Conservation (phyloP, 352 stramenopile genomes). For the Globisporangium mamillatum region DNA sequence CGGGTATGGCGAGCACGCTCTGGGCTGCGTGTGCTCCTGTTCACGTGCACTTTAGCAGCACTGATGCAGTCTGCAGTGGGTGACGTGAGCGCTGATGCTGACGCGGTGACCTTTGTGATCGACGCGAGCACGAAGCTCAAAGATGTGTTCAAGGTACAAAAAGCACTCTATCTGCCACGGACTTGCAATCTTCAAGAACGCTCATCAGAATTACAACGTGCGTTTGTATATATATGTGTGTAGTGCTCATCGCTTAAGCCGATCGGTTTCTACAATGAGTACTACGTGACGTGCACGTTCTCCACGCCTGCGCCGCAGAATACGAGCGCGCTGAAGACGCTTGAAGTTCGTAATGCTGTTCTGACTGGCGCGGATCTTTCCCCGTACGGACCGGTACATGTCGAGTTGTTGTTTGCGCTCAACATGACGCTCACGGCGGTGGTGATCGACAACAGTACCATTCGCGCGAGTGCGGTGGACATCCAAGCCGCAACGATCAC, state of each 20-base stretch:
- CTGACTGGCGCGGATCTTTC: slow-evolving; percentile 45
- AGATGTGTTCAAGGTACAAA: slow-evolving; percentile 38
- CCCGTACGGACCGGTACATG: slow-evolving; percentile 37
- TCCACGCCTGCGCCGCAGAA: slow-evolving; percentile 21
- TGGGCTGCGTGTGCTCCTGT: neutral
- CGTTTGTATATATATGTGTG: neutral
- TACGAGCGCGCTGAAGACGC: slow-evolving; percentile 25
- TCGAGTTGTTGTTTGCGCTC: slow-evolving; percentile 48
- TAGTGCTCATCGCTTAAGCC: slow-evolving; percentile 61
- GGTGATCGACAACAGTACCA: slow-evolving; percentile 44
- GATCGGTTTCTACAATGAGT: slow-evolving; percentile 84
- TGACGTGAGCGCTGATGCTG: slow-evolving; percentile 8
- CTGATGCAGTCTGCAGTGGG: neutral
- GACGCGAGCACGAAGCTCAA: slow-evolving; percentile 46
- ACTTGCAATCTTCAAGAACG: neutral
- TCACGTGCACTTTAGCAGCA: slow-evolving; percentile 1
- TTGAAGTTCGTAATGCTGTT: slow-evolving; percentile 43
- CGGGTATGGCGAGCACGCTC: neutral
- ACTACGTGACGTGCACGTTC: slow-evolving; percentile 70
- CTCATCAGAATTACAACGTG: neutral
- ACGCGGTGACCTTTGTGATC: slow-evolving; percentile 41
- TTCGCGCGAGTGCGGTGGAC: slow-evolving; percentile 62
- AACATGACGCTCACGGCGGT: slow-evolving; percentile 30
- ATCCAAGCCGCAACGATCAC: slow-evolving; percentile 40
- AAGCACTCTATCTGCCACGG: neutral